Evolutionary conservation across 2,329 filamentous ascomycete genomes (phyloP), one percentile per base, ranked within the genome.

Genomic region (Colletotrichum sp.): DNA sequence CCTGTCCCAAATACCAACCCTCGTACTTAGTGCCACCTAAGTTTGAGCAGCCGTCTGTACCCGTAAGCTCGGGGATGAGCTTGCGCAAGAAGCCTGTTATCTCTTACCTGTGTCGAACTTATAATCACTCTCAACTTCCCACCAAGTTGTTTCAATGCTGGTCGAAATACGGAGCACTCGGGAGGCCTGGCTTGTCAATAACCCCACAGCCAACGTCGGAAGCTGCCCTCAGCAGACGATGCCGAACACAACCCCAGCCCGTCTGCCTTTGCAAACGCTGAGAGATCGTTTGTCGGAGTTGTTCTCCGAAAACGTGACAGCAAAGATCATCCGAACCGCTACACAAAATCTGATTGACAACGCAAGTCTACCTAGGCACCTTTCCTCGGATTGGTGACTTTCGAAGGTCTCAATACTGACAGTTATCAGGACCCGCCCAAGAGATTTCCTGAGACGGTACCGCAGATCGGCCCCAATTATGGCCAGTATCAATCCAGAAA

Each of bases 281-380:
- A 24, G 26, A 26, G 55, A 59, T 26, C 55, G 55, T 8, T 28
- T 59, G 15, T 59, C 24, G 6, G 69, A 66, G 28, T 44, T 72
- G 15, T 72, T 57, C 44, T 36, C 28, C 9, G 75, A 72, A 15
- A 78, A 78, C 44, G 67, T 76, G 39, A 52, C 59, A 5, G 77
- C 77, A 36, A 78, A 78, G 68, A 71, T 71, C 44, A 57, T 60
- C 26, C 32, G 75, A 28, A 71, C 75, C 15, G 77, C 77, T 16
- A 52, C 34, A 7, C 32, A 66, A 24, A 60, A 28, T 15, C 59
- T 77, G 26, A 16, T 36, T 15, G 52, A 75, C 49, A 70, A 60
- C 21, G 68, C 67, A 39, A 44, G 49, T 60, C 28, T 28, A 26
- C 24, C 24, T 28, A 76, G 8, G 15, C 26, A 24, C 26, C 44